Evolutionary conservation across 2,329 filamentous ascomycete genomes (phyloP), one percentile per base, ranked within the genome.

Genomic region (Verticillium zaregamsianum): DNA sequence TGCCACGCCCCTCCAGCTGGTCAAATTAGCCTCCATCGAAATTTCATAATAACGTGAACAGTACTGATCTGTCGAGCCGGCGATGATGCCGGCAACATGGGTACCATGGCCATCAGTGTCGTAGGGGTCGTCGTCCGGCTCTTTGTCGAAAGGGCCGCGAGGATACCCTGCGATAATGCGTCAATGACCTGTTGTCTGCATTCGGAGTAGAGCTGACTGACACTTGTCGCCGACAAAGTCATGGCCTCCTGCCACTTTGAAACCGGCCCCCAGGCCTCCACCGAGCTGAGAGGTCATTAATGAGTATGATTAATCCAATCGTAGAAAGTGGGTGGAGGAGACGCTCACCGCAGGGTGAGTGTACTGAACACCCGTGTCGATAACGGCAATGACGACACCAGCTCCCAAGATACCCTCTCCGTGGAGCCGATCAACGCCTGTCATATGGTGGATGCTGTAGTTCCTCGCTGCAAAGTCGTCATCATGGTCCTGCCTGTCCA

Each of bases 291-390:
- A 14, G 5, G 4, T 8, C 5, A 17, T 59, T n/a, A 61, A 28
- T 28, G 5, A 5, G 5, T 28, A 28, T 6, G 28, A 28, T 5
- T 28, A 6, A 28, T 28, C 1, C 5, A 28, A 5, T 28, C 28
- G 28, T 28, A 28, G 28, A 6, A 28, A 5, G 28, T 28, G 28
- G 28, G 28, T 28, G 28, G 28, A 4, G 28, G 28, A 28, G 28
- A 28, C 28, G 28, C 66, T 52, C 64, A 76, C 74, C 32, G 76
- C 73, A 59, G 71, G 67, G 58, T 79, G 77, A 0, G 69, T 73
- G 55, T 79, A 79, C 58, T 77, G 74, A 32, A 78, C 68, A 0
- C 76, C 76, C 1, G 75, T 76, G 59, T 79, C 77, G 45, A 79
- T 72, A 32, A 79, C 68, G 9, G 76, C 76, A 37, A 79, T 68